Conservation (phyloP, 2,329 filamentous ascomycete species). For the Diplodia scrobiculata region DNA sequence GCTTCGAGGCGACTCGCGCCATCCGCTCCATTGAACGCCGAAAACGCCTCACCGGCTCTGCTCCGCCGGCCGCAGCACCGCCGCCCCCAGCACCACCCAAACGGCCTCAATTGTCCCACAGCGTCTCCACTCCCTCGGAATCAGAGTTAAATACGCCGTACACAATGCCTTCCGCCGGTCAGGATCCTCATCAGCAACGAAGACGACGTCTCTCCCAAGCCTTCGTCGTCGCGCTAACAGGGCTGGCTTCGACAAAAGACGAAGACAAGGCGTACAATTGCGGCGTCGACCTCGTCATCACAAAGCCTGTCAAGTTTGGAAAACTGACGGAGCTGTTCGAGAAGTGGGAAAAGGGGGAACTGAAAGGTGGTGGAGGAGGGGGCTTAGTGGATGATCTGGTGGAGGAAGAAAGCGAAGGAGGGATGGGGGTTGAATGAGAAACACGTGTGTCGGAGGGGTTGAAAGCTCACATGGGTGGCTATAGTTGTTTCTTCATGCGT, state of each 20-base stretch:
- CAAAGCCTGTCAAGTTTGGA: conserved; percentile 51
- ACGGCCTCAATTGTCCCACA: background rate
- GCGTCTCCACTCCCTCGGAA: background rate
- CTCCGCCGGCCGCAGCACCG: conserved; percentile 30
- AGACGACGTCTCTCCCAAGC: background rate
- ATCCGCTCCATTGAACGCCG: conserved; percentile 44
- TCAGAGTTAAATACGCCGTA: conserved; percentile 39
- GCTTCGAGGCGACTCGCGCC: conserved; percentile 53
- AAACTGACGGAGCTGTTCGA: conserved; percentile 12
- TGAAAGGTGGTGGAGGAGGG: background rate
- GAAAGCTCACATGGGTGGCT: background rate
- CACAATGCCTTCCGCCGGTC: background rate
- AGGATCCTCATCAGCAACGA: background rate
- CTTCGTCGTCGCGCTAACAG: conserved; percentile 56
- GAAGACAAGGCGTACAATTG: conserved; percentile 55
- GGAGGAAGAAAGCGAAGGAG: background rate
- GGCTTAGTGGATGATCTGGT: background rate
- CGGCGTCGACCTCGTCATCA: conserved; percentile 59
- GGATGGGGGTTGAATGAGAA: background rate
- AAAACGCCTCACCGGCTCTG: conserved; percentile 49
- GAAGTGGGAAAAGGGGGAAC: conserved; percentile 16
- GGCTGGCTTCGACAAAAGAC: conserved; percentile 54
- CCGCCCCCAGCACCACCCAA: background rate
- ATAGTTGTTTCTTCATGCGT: background rate
- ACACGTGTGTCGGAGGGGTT: background rate